A percentile compares a stretch with the other conserved stretches of the same genome.
Conservation (phyloP, 1,139 yeast species). For the Kodamaea alishanica region DNA sequence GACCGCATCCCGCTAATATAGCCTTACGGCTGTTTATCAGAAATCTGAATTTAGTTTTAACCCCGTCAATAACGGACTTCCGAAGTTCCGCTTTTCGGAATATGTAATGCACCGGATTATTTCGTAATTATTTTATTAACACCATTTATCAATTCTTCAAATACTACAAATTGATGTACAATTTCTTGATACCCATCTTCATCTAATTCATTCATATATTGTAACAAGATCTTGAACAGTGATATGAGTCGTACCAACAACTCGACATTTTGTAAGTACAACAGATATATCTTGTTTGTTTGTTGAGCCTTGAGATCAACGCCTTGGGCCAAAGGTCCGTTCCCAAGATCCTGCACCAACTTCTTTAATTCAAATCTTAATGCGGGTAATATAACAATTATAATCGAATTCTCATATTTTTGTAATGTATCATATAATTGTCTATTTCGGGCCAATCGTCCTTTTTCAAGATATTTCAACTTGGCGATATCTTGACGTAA, state of each 20-base stretch:
- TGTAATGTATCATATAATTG: slow-evolving; percentile 22
- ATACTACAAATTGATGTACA: slow-evolving; percentile 12
- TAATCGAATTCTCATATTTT: slow-evolving; percentile 29
- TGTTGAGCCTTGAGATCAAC: slow-evolving; percentile 16
- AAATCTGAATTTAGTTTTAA: no score
- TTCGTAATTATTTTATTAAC: no score
- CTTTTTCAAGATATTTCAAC: slow-evolving; percentile 19
- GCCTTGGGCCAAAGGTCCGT: slow-evolving; percentile 8
- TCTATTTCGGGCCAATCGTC: slow-evolving; percentile 20
- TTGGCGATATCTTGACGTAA: slow-evolving; percentile 22
- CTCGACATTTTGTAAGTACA: slow-evolving; percentile 11
- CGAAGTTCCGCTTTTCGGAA: no score
- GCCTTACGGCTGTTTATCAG: no score
- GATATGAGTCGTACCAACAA: slow-evolving; percentile 8
- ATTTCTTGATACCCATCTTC: slow-evolving; percentile 7
- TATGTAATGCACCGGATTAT: no score
- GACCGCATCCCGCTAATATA: no score
- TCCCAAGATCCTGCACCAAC: slow-evolving; percentile 1
- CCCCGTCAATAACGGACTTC: no score
- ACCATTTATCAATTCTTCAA: slow-evolving; percentile 4
- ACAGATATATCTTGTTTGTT: slow-evolving; percentile 9
- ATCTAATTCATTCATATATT: slow-evolving; percentile 4
- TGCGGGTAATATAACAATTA: slow-evolving; percentile 27
- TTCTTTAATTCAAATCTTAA: slow-evolving; percentile 22
- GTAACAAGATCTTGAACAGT: slow-evolving; percentile 6